Evolutionary conservation across 2,329 filamentous ascomycete genomes (phyloP), one percentile per base, ranked within the genome.

Genomic region (Penicillium sp.): DNA sequence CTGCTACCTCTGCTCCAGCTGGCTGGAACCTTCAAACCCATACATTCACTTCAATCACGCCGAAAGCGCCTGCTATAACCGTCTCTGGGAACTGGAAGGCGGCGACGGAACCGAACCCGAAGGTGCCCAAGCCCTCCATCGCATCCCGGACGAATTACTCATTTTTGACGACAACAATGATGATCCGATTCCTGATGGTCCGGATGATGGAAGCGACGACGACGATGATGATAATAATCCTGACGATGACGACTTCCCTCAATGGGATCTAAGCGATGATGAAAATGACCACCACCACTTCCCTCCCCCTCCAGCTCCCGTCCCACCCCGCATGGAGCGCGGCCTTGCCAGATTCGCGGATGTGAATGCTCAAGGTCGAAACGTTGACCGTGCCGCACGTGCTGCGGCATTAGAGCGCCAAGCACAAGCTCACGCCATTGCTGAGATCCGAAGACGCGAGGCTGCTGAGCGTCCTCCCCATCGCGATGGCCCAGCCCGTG

Each of bases 1-100:
- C 69, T 99, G 94, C 76, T 97, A 97, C 62, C 81, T 97, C 1
- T 97, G 94, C 68, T 88, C 88, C 0, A 82, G 86, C n/a, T 97
- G 90, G 89, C 80, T 99, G 34, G 82, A 87, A 49, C 84, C 89
- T 0, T 79, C 76, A 15, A 94, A 96, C 61, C 92, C 92, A 1
- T 97, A 97, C 67, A 76, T 81, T 48, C 94, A 99, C 70, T 99
- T 92, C 76, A 96, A 96, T 67, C 80, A 84, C 23, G 73, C 76
- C 45, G 78, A 82, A 13, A 89, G 84, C 1, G 77, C 78, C 9
- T 99, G 94, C 68, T 95, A 88, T 65, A 88, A 89, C 80, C 85
- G 90, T 3, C 78, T 99, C 2, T 97, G 92, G 91, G 94, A 96
- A 65, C 75, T 95, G 20, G 90, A 95, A 70, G 85, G 83, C 39